Base-by-base conservation (phyloP, 768 basidiomycete genomes). In the Lenzites betulinus region DNA sequence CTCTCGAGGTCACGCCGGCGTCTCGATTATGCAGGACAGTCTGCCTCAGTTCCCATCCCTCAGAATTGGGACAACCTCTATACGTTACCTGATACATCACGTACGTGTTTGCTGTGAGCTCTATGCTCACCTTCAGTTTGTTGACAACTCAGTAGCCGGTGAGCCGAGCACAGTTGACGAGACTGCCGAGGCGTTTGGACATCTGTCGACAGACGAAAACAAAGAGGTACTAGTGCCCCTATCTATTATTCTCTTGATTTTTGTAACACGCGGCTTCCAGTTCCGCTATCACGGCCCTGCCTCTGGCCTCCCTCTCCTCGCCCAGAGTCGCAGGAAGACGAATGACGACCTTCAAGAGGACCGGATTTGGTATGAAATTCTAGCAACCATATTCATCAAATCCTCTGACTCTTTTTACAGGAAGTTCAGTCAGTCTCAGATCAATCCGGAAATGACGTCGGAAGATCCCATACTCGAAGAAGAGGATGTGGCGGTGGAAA, bases 211-310 rank as follows among this genome's bases (percentile, higher is more conserved):
- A 42, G 88, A 90, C 62, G 89, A 91, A 69, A 84, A 89, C 67
- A 84, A 82, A 67, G 89, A 92, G 76, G 90, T 89, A 64, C 11
- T 69, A n/a, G n/a, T 48, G 23, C 42, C 6, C 15, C 28, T 13
- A 18, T 6, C 16, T 33, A 22, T 26, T n/a, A 13, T 35, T 1
- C 28, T 67, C 63, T 57, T 71, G 25, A 30, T 33, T 26, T n/a
- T 9, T 61, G 62, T 38, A 28, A 38, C 20, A 3, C 7, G 22
- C 16, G 54, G 55, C 67, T 61, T 22, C 35, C 47, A 95, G 86
- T 83, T 95, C 46, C 88, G 93, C 58, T 95, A 88, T 69, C 94
- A 95, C 59, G 90, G 92, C 15, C 81, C 85, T 73, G 78, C 83
- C 2, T 88, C 88, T 65, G 92, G 92, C 8, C 76, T 94, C 26